Base-by-base conservation (phyloP, 257 asterid species). In the Dorcoceras hygrometricum region DNA sequence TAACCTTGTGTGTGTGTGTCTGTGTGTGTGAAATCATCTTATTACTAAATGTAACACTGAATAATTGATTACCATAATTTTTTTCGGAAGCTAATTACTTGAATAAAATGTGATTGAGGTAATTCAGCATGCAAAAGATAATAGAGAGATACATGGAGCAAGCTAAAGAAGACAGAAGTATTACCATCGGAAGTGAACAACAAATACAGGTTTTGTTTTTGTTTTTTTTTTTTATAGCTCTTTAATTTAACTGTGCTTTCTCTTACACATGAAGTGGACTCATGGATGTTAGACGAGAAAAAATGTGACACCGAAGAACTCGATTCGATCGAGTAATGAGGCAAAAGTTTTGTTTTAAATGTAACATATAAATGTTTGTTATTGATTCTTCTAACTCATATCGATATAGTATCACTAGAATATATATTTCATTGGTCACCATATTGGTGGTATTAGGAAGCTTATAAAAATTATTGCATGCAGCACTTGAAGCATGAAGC, bases 401-500 rank as follows among this genome's bases (percentile, higher is more conserved):
- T 43, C 53, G 34, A 29, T 32, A 32, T 32, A 8, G 4, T 32
- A 32, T 32, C 34, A 29, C 34, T 5, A 29, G 5, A 29, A 29
- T 2, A 7, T 31, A 31, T 31, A 31, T 31, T 4, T 31, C 36
- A 31, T n/a, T n/a, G 7, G 36, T 31, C 10, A 34, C 14, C 12
- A 34, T 8, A 1, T 34, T 34, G 14, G 3, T 34, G 9, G 0
- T 29, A 16, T 43, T 43, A 0, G 16, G 53, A 43, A 43, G 20
- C 53, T n/a, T 4, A 60, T 27, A 10, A n/a, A n/a, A n/a, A 54
- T n/a, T 67, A 63, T 34, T n/a, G 5, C 60, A 57, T 67, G 75
- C 91, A 87, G 94, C 79, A 75, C 1, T 55, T 84, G 65, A 75
- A 80, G 84, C 72, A 80, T 54, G 97, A 90, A 70, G 74, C 86